Conservation (phyloP, 2,329 filamentous ascomycete genomes). For the Trichoderma oligosporum region DNA sequence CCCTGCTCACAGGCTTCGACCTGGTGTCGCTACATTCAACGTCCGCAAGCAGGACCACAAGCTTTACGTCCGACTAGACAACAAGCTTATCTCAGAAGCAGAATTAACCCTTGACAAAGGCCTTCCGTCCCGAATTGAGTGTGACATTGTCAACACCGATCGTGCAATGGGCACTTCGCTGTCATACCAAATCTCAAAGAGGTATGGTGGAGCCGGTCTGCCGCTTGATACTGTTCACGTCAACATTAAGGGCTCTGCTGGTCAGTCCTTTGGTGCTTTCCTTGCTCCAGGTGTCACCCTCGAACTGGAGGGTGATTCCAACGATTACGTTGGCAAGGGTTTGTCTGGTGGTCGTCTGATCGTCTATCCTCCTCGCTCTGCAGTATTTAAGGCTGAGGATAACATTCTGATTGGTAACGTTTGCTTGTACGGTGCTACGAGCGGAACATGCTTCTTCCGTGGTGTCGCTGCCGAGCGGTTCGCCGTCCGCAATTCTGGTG, state of each 20-base stretch:
- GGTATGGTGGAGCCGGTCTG: constrained; percentile 83
- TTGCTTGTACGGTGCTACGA: constrained; percentile 90
- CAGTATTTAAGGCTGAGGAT: constrained; percentile 93
- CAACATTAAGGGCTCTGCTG: constrained; percentile 93
- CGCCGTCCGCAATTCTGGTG: constrained; percentile 93
- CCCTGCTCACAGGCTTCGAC: constrained; percentile 90
- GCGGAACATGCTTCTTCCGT: constrained; percentile 91
- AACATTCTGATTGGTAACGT: constrained; percentile 92
- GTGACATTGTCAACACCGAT: constrained; percentile 94
- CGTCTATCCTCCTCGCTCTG: constrained; percentile 84
- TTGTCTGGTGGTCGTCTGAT: constrained; percentile 90
- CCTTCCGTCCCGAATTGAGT: constrained; percentile 87
- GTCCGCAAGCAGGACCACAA: constrained; percentile 96
- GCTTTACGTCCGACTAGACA: constrained; percentile 88
- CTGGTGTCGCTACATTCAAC: constrained; percentile 93
- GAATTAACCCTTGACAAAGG: constrained; percentile 94
- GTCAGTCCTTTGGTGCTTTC: constrained; percentile 94
- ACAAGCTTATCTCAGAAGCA: constrained; percentile 94
- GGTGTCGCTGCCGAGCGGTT: constrained; percentile 95
- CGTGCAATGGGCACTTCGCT: constrained; percentile 89
- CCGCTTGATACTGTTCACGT: constrained; percentile 92
- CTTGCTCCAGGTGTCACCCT: constrained; percentile 89
- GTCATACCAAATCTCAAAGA: constrained; percentile 92
- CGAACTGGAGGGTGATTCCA: constrained; percentile 91
- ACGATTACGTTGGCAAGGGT: constrained; percentile 96